Evolutionary conservation across 2,329 filamentous ascomycete genomes (phyloP), one percentile per base, ranked within the genome.

Genomic region (Ophioceras dolichostomum): DNA sequence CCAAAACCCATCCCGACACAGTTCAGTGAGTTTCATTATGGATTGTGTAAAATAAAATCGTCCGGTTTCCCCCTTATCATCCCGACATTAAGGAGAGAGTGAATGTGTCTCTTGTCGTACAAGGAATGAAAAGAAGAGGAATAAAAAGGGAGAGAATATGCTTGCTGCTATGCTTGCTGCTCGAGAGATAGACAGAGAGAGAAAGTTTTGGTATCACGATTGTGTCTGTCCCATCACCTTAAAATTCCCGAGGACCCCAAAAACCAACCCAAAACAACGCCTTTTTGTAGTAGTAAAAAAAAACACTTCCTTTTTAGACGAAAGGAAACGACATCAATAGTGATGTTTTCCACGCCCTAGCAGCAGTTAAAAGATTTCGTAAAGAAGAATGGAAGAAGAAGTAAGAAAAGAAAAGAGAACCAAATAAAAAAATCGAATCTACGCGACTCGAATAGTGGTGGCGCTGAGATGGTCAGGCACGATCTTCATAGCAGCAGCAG

Each of bases 401-500:
- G 19, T 14, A 18, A 32, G 19, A 35, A 12, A 14, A 27, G 33
- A 16, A 8, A 27, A 21, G 17, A 19, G 18, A 2, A 19, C 13
- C 9, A 28, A 16, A 13, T 8, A n/a, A 20, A 36, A 13, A 20
- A 20, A 33, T 9, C 3, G 17, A 17, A 24, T 6, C 20, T 39
- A 39, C 14, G 29, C 24, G 5, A 40, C 31, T 26, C 39, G 37
- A 10, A 45, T 39, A 13, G 38, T 30, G 10, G 44, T 22, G 10
- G 40, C 13, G 32, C 31, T 27, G 10, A 38, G 18, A 36, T 41
- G 33, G 30, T 37, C 39, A 28, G 26, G 19, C 9, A 36, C 34
- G 13, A 42, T 37, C n/a, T 39, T 39, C 17, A 36, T 12, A 1
- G 35, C 19, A 13, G 38, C 28, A 13, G 33, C 18, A 5, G 33